phyloP scores from a whole-genome alignment of 306 rosid genomes.

The Phaseolus lunatus region DNA sequence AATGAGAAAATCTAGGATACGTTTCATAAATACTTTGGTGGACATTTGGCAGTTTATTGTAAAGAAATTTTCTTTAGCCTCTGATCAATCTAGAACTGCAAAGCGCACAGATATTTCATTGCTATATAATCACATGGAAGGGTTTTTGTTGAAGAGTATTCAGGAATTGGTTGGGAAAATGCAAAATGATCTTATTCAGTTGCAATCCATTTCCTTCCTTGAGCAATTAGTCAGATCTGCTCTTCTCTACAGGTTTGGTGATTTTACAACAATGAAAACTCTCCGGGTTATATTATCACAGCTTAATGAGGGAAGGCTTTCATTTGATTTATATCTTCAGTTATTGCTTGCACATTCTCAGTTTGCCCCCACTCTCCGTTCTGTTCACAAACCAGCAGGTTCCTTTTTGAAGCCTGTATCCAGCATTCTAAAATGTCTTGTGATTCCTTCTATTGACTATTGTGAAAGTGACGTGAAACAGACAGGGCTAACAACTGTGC shows the following conservation, averaged over 20 bases:
- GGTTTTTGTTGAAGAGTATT: constrained; percentile 62
- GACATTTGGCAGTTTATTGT: constrained; percentile 74
- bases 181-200: constrained; percentile 57
- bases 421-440: constrained; percentile 73
- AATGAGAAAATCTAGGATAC: constrained; percentile 56
- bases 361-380: constrained; percentile 71
- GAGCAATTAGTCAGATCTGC: constrained; percentile 73
- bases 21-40: constrained; percentile 64
- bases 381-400: constrained; percentile 58
- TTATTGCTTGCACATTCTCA: constrained; percentile 89
- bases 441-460: constrained; percentile 54
- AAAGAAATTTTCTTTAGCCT: constrained; percentile 55
- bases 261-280: constrained; percentile 67
- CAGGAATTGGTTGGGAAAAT: constrained; percentile 63
- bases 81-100: constrained; percentile 54
- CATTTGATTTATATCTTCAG: constrained; percentile 65
- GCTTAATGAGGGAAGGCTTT: constrained; percentile 66
- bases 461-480: constrained; percentile 46
- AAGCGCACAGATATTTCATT: constrained; percentile 51
- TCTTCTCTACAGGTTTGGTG: constrained; percentile 77
- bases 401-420: constrained; percentile 73
- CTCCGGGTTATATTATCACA: constrained; percentile 58
- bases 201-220: constrained; percentile 68
- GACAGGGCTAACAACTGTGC: constrained; percentile 42
- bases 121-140: constrained; percentile 67